Conservation (phyloP, 176 grass and related monocot species). For the Oryza rufipogon region DNA sequence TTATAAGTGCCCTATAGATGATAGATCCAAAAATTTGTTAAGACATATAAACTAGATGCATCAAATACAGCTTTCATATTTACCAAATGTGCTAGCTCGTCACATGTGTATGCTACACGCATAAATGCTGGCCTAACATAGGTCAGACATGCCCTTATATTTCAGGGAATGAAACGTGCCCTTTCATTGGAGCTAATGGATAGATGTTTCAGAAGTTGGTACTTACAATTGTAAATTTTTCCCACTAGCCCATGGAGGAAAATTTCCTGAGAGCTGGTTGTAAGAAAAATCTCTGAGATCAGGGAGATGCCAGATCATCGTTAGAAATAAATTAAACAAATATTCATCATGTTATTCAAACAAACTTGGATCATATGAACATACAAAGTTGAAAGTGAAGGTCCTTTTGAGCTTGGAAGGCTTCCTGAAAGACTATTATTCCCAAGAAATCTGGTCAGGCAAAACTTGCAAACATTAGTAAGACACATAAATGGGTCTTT, state of each 20-base stretch:
- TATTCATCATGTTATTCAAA: conserved; percentile 19
- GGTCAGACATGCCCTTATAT: neutral
- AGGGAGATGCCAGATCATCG: conserved; percentile 1
- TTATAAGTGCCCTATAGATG: neutral
- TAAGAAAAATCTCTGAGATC: conserved; percentile 84
- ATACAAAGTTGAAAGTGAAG: conserved; percentile 61
- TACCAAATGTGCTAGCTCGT: neutral
- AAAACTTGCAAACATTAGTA: conserved; percentile 19
- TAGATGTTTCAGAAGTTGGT: conserved; percentile 16
- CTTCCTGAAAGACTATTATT: conserved; percentile 85
- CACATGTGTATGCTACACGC: neutral
- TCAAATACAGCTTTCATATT: neutral
- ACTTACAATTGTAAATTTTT: conserved; percentile 74
- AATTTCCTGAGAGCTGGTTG: conserved; percentile 77
- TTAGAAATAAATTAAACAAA: conserved; percentile 19
- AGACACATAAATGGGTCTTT: neutral
- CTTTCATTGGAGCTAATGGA: neutral
- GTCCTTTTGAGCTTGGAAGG: conserved; percentile 61
- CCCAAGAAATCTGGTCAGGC: conserved; percentile 75
- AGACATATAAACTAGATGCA: neutral
- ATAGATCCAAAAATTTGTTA: neutral
- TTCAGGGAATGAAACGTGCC: neutral
- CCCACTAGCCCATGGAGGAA: conserved; percentile 71
- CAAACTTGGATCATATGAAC: conserved; percentile 2
- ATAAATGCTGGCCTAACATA: too few relatives aligned